phyloP scores from a whole-genome alignment of 2,329 filamentous ascomycete species.

The Aspergillus ruber region DNA sequence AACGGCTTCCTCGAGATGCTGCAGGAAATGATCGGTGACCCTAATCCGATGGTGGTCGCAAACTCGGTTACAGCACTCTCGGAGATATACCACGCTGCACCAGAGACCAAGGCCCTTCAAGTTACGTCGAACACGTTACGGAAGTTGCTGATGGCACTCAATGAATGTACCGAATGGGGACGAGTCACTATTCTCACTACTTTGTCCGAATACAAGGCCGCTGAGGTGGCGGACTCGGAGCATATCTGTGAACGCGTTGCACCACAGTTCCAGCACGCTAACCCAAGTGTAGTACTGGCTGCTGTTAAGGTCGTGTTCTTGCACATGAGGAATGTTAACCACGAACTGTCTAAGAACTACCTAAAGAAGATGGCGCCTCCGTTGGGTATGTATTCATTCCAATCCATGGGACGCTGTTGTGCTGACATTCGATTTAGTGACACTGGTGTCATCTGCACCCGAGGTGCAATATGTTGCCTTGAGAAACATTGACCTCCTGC shows the following conservation, averaged over 20 bases:
- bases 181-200: conserved; percentile 88
- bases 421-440: conserved; percentile 56
- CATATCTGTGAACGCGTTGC: conserved; percentile 96
- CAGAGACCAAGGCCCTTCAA: conserved; percentile 79
- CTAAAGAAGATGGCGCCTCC: conserved; percentile 98
- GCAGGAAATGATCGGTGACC: conserved; percentile 93
- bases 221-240: conserved; percentile 91
- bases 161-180: conserved; percentile 98
- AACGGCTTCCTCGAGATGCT: conserved; percentile 92
- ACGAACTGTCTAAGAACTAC: conserved; percentile 75
- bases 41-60: conserved; percentile 98
- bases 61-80: conserved; percentile 92
- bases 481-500: conserved; percentile 87
- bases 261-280: conserved; percentile 97
- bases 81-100: conserved; percentile 84
- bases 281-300: conserved; percentile 92
- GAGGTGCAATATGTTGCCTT: conserved; percentile 98
- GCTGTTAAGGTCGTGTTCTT: conserved; percentile 97
- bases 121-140: conserved; percentile 79
- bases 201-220: conserved; percentile 76
- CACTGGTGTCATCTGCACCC: conserved; percentile 86
- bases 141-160: conserved; percentile 92
- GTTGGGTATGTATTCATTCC: conserved; percentile 56
- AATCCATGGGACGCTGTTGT: not conserved
- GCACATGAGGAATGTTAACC: conserved; percentile 80